Conservation (phyloP, 768 basidiomycete genomes). For the Amanita brunnescens region DNA sequence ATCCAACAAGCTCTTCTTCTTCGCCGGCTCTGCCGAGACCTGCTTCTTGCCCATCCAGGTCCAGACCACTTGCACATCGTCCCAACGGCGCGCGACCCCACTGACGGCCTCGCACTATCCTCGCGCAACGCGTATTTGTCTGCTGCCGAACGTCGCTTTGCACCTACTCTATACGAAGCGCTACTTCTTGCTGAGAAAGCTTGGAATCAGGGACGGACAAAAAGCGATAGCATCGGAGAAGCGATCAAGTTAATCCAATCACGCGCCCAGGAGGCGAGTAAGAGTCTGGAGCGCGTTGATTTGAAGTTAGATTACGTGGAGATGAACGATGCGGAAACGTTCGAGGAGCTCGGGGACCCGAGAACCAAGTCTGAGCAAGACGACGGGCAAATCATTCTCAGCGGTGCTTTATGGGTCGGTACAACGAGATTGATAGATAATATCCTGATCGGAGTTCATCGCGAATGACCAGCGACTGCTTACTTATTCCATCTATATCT, state of each 20-base stretch:
- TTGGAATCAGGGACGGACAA: slow-evolving; percentile 47
- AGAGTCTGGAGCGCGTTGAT: slow-evolving; percentile 37
- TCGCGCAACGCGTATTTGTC: slow-evolving; percentile 86
- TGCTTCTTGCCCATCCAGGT: slow-evolving; percentile 72
- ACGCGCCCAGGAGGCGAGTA: slow-evolving; percentile 35
- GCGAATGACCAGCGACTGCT: too few relatives aligned
- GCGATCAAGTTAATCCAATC: neutral
- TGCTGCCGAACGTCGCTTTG: slow-evolving; percentile 49
- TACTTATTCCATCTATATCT: too few relatives aligned
- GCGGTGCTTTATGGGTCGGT: slow-evolving; percentile 82
- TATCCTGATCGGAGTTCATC: slow-evolving; percentile 55
- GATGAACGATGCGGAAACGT: slow-evolving; percentile 74
- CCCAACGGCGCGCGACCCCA: slow-evolving; percentile 67
- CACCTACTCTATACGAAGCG: slow-evolving; percentile 63
- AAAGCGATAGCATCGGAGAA: slow-evolving; percentile 22
- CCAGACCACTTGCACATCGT: slow-evolving; percentile 74
- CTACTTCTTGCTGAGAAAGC: slow-evolving; percentile 45
- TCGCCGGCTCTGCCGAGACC: slow-evolving; percentile 67
- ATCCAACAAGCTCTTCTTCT: slow-evolving; percentile 92
- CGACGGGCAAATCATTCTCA: slow-evolving; percentile 62
- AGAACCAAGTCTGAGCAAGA: neutral
- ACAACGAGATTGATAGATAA: slow-evolving; percentile 92
- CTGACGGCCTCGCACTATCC: slow-evolving; percentile 72
- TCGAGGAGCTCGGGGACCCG: slow-evolving; percentile 44
- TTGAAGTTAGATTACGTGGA: slow-evolving; percentile 79